These are phyloP conservation scores for Colletotrichum horii DNA, from an alignment of 2,329 filamentous ascomycete genomes.

Conservation along the genomic window DNA sequence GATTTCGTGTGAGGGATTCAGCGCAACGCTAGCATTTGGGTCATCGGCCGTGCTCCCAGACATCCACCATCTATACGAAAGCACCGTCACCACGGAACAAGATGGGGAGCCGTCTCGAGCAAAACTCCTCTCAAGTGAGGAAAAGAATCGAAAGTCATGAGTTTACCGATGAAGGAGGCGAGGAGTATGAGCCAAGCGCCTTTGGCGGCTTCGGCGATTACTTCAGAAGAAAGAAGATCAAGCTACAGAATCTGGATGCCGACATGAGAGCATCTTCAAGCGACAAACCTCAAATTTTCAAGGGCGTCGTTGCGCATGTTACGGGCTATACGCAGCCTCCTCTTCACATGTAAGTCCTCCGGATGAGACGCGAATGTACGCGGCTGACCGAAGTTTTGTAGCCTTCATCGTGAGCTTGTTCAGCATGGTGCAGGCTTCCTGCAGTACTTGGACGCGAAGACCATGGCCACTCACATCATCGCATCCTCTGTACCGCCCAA, in stretches of 20 bases:
- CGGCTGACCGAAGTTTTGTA: conserved; percentile 24
- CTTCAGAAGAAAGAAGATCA: conserved; percentile 94
- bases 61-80: conserved; percentile 15
- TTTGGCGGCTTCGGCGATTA: conserved; percentile 94
- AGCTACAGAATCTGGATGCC: conserved; percentile 92
- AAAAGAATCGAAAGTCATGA: conserved; percentile 69
- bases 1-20: background rate
- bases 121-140: conserved; percentile 66
- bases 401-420: conserved; percentile 84
- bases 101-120: conserved; percentile 67
- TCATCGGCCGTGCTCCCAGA: background rate
- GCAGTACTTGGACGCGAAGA: conserved; percentile 95
- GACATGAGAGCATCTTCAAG: conserved; percentile 73
- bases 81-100: conserved; percentile 18
- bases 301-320: conserved; percentile 87
- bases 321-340: conserved; percentile 97
- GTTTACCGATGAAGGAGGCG: conserved; percentile 79
- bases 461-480: conserved; percentile 93
- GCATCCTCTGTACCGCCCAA: conserved; percentile 90
- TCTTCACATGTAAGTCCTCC: conserved; percentile 67
- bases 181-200: conserved; percentile 86
- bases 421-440: conserved; percentile 93
- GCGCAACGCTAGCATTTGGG: background rate
- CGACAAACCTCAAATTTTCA: conserved; percentile 85
- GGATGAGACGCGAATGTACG: background rate